Evolutionary conservation across 2,329 filamentous ascomycete species (phyloP), one percentile per base, ranked within the genome.

Genomic region (Diaporthe vexans): DNA sequence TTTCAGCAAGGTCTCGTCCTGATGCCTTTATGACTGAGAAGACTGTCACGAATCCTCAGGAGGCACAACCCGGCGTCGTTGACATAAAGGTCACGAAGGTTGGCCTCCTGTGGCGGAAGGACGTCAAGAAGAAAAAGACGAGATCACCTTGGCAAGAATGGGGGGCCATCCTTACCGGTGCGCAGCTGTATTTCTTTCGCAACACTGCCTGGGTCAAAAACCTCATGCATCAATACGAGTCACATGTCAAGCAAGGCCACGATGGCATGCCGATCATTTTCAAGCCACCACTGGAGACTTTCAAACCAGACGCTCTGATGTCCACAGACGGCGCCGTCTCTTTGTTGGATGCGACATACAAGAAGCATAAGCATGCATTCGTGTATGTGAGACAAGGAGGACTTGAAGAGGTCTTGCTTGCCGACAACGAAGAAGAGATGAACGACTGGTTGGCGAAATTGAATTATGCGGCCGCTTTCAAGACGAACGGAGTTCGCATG

Each of bases 71-170:
- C 4, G 97, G 97, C 17, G 93, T 99, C 74, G 96, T 99, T 15
- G 96, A 98, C 83, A 97, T 99, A 81, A 98, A 98, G 79, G 94
- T 98, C 59, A 98, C 96, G 58, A 99, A 98, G 83, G 95, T 99
- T 67, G 97, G 97, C 5, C 86, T 98, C 1, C 83, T 99, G 43
- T 99, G 97, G 97, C 92, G 97, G 58, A 99, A 99, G 81, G 95
- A 98, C 77, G 86, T 89, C 1, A 98, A 97, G 85, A 98, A 96
- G 84, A 96, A 97, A 85, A 97, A 97, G 83, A 93, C 95, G 0
- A 91, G 96, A 57, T 98, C 96, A 15, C 96, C 97, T 1, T 99
- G 97, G 97, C 96, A 98, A 81, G 97, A 99, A 88, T 99, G 97
- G 97, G 97, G 97, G 70, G 97, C 95, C 33, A 94, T 99, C 74